Base-by-base conservation (phyloP, 345 rosid species). In the Murraya paniculata region DNA sequence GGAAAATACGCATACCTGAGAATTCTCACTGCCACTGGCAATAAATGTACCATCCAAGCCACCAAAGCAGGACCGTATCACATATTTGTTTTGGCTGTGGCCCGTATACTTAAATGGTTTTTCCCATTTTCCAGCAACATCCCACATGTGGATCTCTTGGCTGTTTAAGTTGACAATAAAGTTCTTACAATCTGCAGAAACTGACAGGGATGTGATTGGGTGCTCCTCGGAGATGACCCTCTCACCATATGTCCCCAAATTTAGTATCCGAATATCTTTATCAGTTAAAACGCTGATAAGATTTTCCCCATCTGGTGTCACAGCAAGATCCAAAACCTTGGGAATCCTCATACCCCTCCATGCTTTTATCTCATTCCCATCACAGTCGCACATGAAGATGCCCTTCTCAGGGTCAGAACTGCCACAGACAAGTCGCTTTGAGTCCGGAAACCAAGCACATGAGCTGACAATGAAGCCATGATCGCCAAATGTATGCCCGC, bases 371-470 rank as follows among this genome's bases (percentile, higher is more conserved):
- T 92, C 96, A 11, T 90, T 93, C 9, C 99, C 98, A 71, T 91
- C 90, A 55, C 89, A 89, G 76, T 92, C 97, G 96, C 91, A 93
- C 91, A 95, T 85, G 84, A 85, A 88, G 80, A 95, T 92, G 83
- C 98, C 96, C 79, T 86, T 93, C 73, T 89, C 93, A 5, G 94
- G 91, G 35, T 90, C 91, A 77, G 91, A 90, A 87, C 97, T 91
- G 86, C 98, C 98, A 84, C 94, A 93, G 24, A 92, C 92, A 80
- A 93, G 87, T 81, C 86, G 89, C 76, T 87, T 87, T 80, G 97
- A 95, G 90, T 93, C 96, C 50, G 98, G 98, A 87, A 93, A 92
- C 97, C 98, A 95, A 83, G 97, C 96, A 85, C 97, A 93, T 64
- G 98, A 92, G 89, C 97, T 90, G 80, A 92, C 93, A 27, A 87